A percentile compares a stretch with the other conserved stretches of the same genome.
Conservation (phyloP, 495 filamentous ascomycete genomes). For the Extremus antarcticus region DNA sequence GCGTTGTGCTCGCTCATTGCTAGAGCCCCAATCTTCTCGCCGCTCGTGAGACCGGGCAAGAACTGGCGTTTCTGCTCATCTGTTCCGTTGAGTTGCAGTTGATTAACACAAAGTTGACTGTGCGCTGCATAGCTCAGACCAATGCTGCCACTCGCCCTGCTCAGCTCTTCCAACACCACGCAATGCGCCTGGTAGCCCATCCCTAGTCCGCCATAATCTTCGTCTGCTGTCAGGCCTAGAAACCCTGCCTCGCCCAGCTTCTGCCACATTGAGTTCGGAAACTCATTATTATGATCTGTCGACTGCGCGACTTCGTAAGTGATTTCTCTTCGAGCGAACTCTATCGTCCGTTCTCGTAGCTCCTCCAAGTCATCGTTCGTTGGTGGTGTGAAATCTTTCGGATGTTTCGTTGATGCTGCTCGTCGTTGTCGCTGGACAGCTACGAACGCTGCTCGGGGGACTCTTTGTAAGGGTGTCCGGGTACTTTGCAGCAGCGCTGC, state of each 20-base stretch:
- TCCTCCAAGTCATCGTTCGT: conserved; percentile 65
- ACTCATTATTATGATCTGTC: conserved; percentile 79
- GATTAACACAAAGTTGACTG: conserved; percentile 93
- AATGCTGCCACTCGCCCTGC: conserved; percentile 66
- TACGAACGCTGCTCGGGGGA: conserved; percentile 4
- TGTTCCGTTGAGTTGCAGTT: conserved; percentile 83
- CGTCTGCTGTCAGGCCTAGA: conserved; percentile 87
- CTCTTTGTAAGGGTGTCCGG: not conserved
- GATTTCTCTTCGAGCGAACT: conserved; percentile 76
- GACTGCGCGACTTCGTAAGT: conserved; percentile 67
- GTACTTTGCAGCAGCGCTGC: conserved; percentile 9
- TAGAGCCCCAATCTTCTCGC: conserved; percentile 74
- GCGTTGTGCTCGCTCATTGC: conserved; percentile 93
- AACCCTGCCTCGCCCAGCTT: conserved; percentile 88
- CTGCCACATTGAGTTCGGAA: conserved; percentile 84
- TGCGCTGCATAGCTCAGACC: conserved; percentile 91
- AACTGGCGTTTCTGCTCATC: conserved; percentile 65
- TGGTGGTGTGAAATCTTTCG: conserved; percentile 68
- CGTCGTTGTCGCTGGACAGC: conserved; percentile 22
- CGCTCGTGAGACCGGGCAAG: conserved; percentile 72
- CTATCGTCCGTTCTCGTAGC: conserved; percentile 80
- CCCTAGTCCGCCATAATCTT: conserved; percentile 79
- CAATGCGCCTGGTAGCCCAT: conserved; percentile 98
- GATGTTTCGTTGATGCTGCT: conserved; percentile 68
- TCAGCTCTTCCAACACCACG: conserved; percentile 86